These are phyloP conservation scores for Cyanodermella asteris DNA, from an alignment of 2,329 filamentous ascomycete species.

Conservation along the genomic window DNA sequence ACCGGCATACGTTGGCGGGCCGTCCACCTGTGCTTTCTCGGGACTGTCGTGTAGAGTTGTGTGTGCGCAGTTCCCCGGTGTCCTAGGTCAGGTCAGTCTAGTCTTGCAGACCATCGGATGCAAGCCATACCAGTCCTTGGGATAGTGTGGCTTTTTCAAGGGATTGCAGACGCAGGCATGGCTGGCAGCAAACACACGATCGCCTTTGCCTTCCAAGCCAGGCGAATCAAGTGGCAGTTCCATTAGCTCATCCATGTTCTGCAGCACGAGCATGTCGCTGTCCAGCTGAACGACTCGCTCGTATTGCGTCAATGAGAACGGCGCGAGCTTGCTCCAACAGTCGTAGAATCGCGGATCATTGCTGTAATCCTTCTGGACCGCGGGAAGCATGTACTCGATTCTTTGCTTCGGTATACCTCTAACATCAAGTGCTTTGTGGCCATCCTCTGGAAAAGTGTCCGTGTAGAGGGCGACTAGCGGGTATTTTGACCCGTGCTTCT, in stretches of 20 bases:
- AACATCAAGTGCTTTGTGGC: constrained; percentile 44
- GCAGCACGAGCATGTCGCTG: constrained; percentile 63
- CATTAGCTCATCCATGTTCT: constrained; percentile 88
- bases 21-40: constrained; percentile 27
- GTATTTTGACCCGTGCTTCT: constrained; percentile 41
- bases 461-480: constrained; percentile 71
- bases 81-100: constrained; percentile 12
- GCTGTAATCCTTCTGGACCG: constrained; percentile 41
- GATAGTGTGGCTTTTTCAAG: constrained; percentile 56
- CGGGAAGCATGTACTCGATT: constrained; percentile 52
- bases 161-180: constrained; percentile 81
- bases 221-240: constrained; percentile 48
- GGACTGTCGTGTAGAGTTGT: constrained; percentile 32
- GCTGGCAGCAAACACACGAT: constrained; percentile 56
- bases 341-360: constrained; percentile 72
- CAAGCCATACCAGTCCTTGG: constrained; percentile 38
- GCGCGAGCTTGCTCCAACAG: constrained; percentile 70
- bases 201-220: constrained; percentile 25
- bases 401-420: constrained; percentile 48
- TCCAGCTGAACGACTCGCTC: constrained; percentile 64
- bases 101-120: background rate
- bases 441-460: constrained; percentile 46
- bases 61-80: constrained; percentile 38
- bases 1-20: constrained; percentile 27
- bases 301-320: constrained; percentile 58